Evolutionary conservation across 805 yeast species (phyloP), one percentile per base, ranked within the genome.

Genomic region (Cyberlindnera americana): DNA sequence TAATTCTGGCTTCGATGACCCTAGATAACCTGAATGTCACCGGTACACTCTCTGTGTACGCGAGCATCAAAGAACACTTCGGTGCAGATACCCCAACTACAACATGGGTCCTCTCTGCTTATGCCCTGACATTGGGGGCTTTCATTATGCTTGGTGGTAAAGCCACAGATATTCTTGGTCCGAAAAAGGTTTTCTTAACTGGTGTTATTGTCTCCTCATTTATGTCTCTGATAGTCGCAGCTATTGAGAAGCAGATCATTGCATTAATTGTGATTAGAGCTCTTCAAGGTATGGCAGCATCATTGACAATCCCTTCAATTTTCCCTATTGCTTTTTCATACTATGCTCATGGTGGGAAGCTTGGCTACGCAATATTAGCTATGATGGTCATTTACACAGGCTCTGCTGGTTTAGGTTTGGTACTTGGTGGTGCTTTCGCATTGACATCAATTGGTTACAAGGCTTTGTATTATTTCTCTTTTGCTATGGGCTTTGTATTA

Each of bases 401-500:
- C 19, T 42, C 62, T 21, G 52, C 66, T 11, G 73, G 72, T 7
- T 23, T 69, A 9, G 77, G 75, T 6, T 46, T 57, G 4, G 41
- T 70, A 9, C 27, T 71, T 2, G 75, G 76, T 18, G 75, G 77
- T 36, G 76, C 72, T 0, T 72, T 71, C 35, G 50, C 65, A 2
- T 39, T 44, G 16, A 53, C 70, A 6, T 7, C 6, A 9, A 51
- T 66, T 35, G 75, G 72, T 2, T 68, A 68, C 46, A 60, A 62
- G 36, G 66, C 66, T 1, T 50, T 64, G 12, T 65, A 62, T 40
- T 71, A 60, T 37, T 56, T 69, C 24, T 54, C 63, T 3, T 66
- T 66, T 54, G 73, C 64, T 2, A 29, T 57, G 4, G 39, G 60
- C 6, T 25, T 53, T 9, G 8, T 19, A 4, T 11, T 29, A 14